These are phyloP conservation scores for Passalora sequoiae DNA, from an alignment of 2,329 filamentous ascomycete genomes.

Conservation along the genomic window DNA sequence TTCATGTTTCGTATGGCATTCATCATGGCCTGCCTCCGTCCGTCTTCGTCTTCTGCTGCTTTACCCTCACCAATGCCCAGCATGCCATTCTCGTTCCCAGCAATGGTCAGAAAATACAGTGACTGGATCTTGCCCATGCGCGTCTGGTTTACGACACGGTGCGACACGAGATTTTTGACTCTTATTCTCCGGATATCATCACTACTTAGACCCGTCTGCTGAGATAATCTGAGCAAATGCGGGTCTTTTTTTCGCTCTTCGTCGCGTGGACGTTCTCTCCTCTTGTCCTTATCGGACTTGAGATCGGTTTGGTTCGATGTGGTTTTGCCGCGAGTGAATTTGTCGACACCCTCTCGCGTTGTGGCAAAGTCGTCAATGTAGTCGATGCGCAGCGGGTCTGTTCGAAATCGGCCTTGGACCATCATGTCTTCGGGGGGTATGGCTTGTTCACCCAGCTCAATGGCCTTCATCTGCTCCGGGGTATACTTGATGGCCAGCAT, in stretches of 20 bases:
- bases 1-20: slow-evolving; percentile 86
- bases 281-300: slow-evolving; percentile 52
- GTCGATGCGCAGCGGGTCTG: slow-evolving; percentile 64
- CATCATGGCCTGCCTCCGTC: slow-evolving; percentile 66
- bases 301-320: slow-evolving; percentile 21
- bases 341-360: slow-evolving; percentile 73
- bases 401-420: slow-evolving; percentile 64
- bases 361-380: slow-evolving; percentile 80
- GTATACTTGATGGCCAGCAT: slow-evolving; percentile 66
- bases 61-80: slow-evolving; percentile 89
- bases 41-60: slow-evolving; percentile 66
- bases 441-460: slow-evolving; percentile 73
- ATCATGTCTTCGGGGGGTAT: slow-evolving; percentile 70
- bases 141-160: slow-evolving; percentile 84
- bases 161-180: slow-evolving; percentile 67
- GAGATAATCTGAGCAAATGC: slow-evolving; percentile 48
- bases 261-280: slow-evolving; percentile 19
- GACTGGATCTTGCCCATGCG: slow-evolving; percentile 88
- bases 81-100: slow-evolving; percentile 80
- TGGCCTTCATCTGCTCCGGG: slow-evolving; percentile 71
- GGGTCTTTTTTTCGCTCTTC: slow-evolving; percentile 39
- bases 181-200: slow-evolving; percentile 50
- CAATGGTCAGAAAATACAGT: slow-evolving; percentile 69
- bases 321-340: no score
- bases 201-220: slow-evolving; percentile 52